Base-by-base conservation (phyloP, 2,329 filamentous ascomycete species). In the Aspergillus persii region DNA sequence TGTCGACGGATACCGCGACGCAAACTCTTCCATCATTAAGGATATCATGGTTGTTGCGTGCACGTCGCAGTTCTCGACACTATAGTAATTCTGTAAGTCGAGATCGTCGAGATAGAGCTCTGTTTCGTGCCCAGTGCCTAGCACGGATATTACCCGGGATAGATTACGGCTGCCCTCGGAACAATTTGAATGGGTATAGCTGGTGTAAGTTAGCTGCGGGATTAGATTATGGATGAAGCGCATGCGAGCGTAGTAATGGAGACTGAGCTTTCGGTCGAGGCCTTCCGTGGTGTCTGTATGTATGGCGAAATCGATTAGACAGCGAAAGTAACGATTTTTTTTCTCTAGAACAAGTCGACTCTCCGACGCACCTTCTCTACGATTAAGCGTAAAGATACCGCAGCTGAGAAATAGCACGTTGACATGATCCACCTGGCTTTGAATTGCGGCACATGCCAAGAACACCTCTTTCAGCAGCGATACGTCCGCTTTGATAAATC, bases 91-190 rank as follows among this genome's bases (percentile, higher is more conserved):
- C 36, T 69, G 68, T 5, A 71, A 64, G 26, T 61, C 56, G 23
- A 83, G 75, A 65, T 87, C 81, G 54, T 79, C 69, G 0, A 76
- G 61, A 58, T 77, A 71, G 5, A 87, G 71, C 2, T 74, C 58
- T 26, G 77, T 79, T 71, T 87, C 85, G 27, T 77, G 76, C 26
- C 82, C 81, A 8, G 77, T 81, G 2, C 79, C 80, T 1, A 84
- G 75, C 27, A 87, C 77, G 18, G 75, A 80, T 48, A 87, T 76
- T 12, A 86, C 81, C 12, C 85, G 81, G 2, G 81, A 78, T 29
- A 23, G 2, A 23, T 23, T 23, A 23, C 18, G 18, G 18, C 18
- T 23, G 2, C 18, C 18, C 18, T 23, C 18, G 18, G 18, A 23
- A 23, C 18, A 23, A 23, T 23, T 23, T 23, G 18, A 23, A 23